Evolutionary conservation across 2,329 filamentous ascomycete species (phyloP).

Genomic region (Fusarium fracticaudum): DNA sequence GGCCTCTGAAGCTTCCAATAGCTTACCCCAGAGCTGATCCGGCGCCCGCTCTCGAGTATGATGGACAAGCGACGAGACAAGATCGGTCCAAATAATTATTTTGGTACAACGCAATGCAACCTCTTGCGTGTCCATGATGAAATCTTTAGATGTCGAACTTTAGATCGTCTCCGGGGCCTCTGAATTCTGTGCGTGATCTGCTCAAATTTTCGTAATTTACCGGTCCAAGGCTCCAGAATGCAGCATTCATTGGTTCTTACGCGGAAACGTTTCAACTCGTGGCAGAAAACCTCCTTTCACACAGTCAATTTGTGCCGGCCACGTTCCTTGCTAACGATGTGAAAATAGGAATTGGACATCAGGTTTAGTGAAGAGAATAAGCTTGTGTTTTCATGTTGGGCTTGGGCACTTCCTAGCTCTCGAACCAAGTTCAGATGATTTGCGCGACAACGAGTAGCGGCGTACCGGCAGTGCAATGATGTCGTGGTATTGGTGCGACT

Average conservation of each 20-base stretch:
- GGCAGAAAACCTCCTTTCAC: neutral
- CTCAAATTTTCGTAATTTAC: neutral
- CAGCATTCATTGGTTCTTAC: slow-evolving; percentile 3
- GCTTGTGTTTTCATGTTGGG: neutral
- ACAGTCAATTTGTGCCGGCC: neutral
- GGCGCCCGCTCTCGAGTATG: slow-evolving; percentile 22
- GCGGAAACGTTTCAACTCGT: slow-evolving; percentile 10
- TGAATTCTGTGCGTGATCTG: neutral
- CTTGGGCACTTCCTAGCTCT: slow-evolving; percentile 6
- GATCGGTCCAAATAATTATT: slow-evolving; percentile 38
- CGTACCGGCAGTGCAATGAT: slow-evolving; percentile 32
- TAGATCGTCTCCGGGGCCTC: neutral
- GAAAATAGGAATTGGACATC: neutral
- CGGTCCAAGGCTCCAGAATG: neutral
- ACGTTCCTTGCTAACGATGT: neutral
- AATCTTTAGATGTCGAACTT: slow-evolving; percentile 48
- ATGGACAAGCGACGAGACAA: neutral
- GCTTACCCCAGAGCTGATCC: slow-evolving; percentile 30
- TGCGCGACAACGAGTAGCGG: slow-evolving; percentile 17
- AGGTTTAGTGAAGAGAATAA: neutral
- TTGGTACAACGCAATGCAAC: slow-evolving; percentile 3
- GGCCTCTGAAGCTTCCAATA: slow-evolving; percentile 30
- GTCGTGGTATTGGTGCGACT: slow-evolving; percentile 23
- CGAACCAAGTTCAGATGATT: slow-evolving; percentile 23
- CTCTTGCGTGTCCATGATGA: slow-evolving; percentile 44